These are phyloP conservation scores for Aspergillus tamarii DNA, from an alignment of 2,329 filamentous ascomycete species.

Conservation along the genomic window DNA sequence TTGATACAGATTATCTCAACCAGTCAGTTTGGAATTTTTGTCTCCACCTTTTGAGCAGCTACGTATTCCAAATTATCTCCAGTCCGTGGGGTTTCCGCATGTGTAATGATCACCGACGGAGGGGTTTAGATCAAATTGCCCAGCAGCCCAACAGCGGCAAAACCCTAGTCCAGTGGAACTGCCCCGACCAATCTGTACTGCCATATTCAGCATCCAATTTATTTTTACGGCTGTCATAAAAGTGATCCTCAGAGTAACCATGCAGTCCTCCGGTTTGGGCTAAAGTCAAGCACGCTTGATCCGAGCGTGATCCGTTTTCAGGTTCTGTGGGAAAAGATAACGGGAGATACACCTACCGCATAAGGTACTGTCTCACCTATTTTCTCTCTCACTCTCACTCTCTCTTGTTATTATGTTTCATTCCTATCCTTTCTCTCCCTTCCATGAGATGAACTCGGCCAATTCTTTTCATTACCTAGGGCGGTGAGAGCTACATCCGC, in stretches of 20 bases:
- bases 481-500: not conserved
- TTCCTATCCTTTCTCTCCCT: not conserved
- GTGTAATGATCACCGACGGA: slow-evolving; percentile 2
- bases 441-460: not conserved
- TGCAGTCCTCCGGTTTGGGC: slow-evolving; percentile 4
- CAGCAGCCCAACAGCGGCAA: slow-evolving; percentile 5
- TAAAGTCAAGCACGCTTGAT: not conserved
- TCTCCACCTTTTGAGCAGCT: not conserved
- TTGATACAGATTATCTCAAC: not conserved
- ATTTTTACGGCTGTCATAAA: slow-evolving; percentile 3
- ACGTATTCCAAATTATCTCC: not conserved
- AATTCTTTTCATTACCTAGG: not conserved
- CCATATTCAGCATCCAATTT: not conserved
- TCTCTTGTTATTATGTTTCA: not conserved
- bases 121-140: not conserved
- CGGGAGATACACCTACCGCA: not conserved
- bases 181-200: not conserved
- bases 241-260: not conserved
- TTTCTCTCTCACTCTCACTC: not conserved
- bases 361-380: not conserved
- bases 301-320: slow-evolving; percentile 7
- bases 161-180: slow-evolving; percentile 2
- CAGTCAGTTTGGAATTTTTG: not conserved
- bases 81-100: not conserved
- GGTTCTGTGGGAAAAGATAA: not conserved